Evolutionary conservation across 1,139 yeast species (phyloP).

Genomic region (Zygosaccharomyces pseudobailii): DNA sequence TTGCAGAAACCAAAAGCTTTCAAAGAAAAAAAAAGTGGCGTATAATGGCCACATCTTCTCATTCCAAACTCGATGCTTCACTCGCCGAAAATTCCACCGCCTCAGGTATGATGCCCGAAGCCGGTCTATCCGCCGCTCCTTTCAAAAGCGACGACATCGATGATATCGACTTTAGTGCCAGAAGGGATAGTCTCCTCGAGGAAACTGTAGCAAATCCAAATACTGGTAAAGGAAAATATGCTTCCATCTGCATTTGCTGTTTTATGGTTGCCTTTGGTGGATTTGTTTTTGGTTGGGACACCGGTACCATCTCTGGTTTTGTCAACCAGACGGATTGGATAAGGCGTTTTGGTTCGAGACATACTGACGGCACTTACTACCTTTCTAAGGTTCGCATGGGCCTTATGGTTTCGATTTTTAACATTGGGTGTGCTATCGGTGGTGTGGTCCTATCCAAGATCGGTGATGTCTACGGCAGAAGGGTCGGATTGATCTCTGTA

Average conservation of each 20-base stretch:
- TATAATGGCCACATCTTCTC: too few relatives aligned
- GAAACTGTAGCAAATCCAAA: not conserved
- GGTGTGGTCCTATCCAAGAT: conserved; percentile 49
- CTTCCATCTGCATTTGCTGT: conserved; percentile 37
- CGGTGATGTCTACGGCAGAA: conserved; percentile 61
- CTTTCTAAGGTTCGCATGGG: conserved; percentile 56
- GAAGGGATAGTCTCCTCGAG: too few relatives aligned
- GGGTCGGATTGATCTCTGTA: conserved; percentile 51
- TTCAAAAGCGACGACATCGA: too few relatives aligned
- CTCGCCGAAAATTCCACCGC: too few relatives aligned
- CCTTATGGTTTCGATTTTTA: conserved; percentile 61
- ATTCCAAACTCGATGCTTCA: too few relatives aligned
- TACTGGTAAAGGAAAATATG: conserved; percentile 11
- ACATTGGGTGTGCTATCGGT: conserved; percentile 71
- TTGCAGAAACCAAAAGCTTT: too few relatives aligned
- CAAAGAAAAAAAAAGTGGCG: too few relatives aligned
- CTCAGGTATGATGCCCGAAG: too few relatives aligned
- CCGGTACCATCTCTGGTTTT: conserved; percentile 77
- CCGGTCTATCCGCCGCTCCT: too few relatives aligned
- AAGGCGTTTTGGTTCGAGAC: conserved; percentile 43
- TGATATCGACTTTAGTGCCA: too few relatives aligned
- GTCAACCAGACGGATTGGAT: conserved; percentile 64
- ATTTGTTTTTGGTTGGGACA: conserved; percentile 70
- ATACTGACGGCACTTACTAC: conserved; percentile 35
- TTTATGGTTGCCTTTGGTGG: conserved; percentile 60